A percentile compares a stretch with the other conserved stretches of the same genome.
These are phyloP conservation scores for Penicillium pulvis DNA, from an alignment of 495 filamentous ascomycete genomes.

Conservation along the genomic window DNA sequence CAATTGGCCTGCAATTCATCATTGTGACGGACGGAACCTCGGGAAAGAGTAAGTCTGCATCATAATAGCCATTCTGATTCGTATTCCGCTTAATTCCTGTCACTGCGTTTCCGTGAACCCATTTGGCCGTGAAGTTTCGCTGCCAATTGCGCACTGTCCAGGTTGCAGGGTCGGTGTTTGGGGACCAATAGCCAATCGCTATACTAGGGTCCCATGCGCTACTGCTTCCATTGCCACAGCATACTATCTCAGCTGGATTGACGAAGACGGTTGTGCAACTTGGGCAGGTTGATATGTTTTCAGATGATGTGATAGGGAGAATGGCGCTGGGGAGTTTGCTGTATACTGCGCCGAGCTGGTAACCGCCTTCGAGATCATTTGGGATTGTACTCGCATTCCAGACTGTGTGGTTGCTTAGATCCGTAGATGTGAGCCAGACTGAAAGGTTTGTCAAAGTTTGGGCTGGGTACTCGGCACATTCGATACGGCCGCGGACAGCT, in stretches of 20 bases:
- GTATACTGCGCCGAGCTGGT: slow-evolving; percentile 14
- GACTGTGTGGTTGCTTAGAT: slow-evolving; percentile 18
- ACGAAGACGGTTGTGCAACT: slow-evolving; percentile 28
- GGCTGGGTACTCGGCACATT: slow-evolving; percentile 24
- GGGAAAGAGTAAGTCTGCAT: slow-evolving; percentile 23
- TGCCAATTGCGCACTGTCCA: slow-evolving; percentile 18
- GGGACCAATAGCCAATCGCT: slow-evolving; percentile 33
- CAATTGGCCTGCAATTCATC: slow-evolving; percentile 35
- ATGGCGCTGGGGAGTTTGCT: slow-evolving; percentile 10
- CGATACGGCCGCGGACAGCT: slow-evolving; percentile 32
- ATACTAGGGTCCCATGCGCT: slow-evolving; percentile 10
- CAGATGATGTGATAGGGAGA: slow-evolving; percentile 4
- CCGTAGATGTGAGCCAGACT: slow-evolving; percentile 25
- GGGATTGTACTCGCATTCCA: slow-evolving; percentile 22
- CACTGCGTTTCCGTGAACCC: slow-evolving; percentile 26
- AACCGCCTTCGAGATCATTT: slow-evolving; percentile 12
- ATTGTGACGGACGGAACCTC: slow-evolving; percentile 23
- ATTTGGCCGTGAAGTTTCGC: slow-evolving; percentile 38
- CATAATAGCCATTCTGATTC: background rate
- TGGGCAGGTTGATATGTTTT: slow-evolving; percentile 12
- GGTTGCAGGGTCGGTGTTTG: slow-evolving; percentile 11
- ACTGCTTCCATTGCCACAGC: slow-evolving; percentile 35
- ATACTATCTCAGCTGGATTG: slow-evolving; percentile 23
- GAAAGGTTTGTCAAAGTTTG: slow-evolving; percentile 20
- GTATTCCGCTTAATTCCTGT: slow-evolving; percentile 10